A percentile compares a stretch with the other conserved stretches of the same genome.
phyloP scores from a whole-genome alignment of 179 eudicot species.

The Beta macrorhiza region DNA sequence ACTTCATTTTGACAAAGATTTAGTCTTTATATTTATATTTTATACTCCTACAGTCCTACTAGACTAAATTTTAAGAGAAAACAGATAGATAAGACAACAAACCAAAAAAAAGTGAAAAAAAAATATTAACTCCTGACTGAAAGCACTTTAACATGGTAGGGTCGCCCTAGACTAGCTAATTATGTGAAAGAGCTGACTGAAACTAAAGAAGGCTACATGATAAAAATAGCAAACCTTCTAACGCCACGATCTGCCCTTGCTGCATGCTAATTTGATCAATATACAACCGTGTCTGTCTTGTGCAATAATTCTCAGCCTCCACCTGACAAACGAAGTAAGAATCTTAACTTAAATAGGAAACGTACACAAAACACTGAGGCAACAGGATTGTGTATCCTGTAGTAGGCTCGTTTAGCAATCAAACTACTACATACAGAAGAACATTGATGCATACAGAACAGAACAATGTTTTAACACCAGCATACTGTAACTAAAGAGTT shows the following conservation, averaged over 20 bases:
- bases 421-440: background rate
- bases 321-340: conserved; percentile 44
- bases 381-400: background rate
- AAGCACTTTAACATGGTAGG: conserved; percentile 10
- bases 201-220: conserved; percentile 19
- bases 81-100: background rate
- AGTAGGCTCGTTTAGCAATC: background rate
- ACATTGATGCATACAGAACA: background rate
- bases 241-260: conserved; percentile 52
- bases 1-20: background rate
- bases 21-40: background rate
- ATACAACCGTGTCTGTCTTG: conserved; percentile 63
- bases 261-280: conserved; percentile 75
- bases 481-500: background rate
- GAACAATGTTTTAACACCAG: background rate
- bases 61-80: background rate
- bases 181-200: conserved; percentile 1
- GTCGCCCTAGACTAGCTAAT: conserved; percentile 6
- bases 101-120: background rate
- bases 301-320: conserved; percentile 78
- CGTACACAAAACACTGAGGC: conserved; percentile 7
- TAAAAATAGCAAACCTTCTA: conserved; percentile 48
- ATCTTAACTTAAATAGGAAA: background rate
- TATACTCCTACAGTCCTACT: background rate
- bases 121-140: background rate